These are phyloP conservation scores for Pseudonitzschia multistriata DNA, from an alignment of 108 stramenopile species.

Conservation along the genomic window DNA sequence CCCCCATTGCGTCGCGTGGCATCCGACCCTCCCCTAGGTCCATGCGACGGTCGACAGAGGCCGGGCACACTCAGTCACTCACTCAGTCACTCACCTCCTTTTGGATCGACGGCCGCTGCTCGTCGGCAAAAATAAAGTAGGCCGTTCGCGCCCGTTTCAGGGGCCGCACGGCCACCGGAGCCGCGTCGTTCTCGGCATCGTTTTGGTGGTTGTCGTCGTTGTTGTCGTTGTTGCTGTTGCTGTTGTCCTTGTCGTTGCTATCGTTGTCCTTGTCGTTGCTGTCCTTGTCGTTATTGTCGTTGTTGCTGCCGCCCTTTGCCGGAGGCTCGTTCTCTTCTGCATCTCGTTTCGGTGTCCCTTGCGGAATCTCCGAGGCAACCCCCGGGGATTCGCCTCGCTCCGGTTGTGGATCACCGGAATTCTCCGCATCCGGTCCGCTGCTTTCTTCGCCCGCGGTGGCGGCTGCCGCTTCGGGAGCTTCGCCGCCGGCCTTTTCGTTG, in stretches of 20 bases:
- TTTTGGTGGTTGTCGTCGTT: background rate
- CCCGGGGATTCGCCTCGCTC: too few relatives aligned
- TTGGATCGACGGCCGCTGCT: conserved; percentile 64
- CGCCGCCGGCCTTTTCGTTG: too few relatives aligned
- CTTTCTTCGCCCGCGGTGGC: too few relatives aligned
- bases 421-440: too few relatives aligned
- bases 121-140: conserved; percentile 84
- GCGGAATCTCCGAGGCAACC: background rate
- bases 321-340: background rate
- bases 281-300: conserved; percentile 1
- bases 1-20: background rate
- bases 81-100: conserved; percentile 42
- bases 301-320: background rate
- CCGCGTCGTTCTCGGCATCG: background rate
- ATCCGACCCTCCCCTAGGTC: too few relatives aligned
- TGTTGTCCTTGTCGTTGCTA: background rate
- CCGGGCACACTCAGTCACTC: too few relatives aligned
- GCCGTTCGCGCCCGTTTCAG: conserved; percentile 73
- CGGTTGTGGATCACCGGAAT: too few relatives aligned
- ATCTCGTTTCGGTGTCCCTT: background rate
- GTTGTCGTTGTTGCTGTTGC: background rate
- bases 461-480: too few relatives aligned
- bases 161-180: conserved; percentile 33
- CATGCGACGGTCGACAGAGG: too few relatives aligned
- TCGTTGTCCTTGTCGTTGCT: background rate